Evolutionary conservation across 2,329 filamentous ascomycete species (phyloP).

Genomic region (Penicillium sp.): DNA sequence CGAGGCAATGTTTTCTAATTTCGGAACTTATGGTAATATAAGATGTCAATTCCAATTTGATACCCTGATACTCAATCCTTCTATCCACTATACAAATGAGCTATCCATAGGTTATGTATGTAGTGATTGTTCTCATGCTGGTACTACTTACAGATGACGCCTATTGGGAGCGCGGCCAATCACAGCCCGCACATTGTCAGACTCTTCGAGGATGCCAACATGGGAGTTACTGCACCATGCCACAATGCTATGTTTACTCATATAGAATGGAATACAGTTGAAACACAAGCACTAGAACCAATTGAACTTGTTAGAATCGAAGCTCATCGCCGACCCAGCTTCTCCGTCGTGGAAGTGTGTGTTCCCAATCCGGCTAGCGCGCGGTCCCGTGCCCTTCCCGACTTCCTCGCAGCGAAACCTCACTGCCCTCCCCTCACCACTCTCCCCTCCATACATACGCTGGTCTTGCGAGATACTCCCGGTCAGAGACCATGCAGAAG

Average conservation of each 20-base stretch:
- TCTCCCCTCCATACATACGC: constrained; percentile 28
- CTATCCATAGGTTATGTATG: too few species aligned
- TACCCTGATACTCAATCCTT: too few species aligned
- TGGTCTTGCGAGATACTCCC: constrained; percentile 32
- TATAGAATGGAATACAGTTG: not conserved
- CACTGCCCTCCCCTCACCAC: constrained; percentile 29
- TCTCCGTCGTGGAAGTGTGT: not conserved
- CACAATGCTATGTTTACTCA: not conserved
- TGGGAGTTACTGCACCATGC: not conserved
- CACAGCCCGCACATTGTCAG: constrained; percentile 29
- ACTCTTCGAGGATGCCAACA: constrained; percentile 5
- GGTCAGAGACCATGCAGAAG: constrained; percentile 51
- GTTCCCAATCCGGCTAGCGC: constrained; percentile 5
- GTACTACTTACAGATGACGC: not conserved
- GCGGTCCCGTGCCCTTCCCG: constrained; percentile 26
- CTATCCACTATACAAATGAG: too few species aligned
- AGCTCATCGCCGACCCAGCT: not conserved
- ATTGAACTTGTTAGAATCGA: constrained; percentile 10
- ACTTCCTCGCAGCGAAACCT: constrained; percentile 32
- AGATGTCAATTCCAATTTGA: too few species aligned
- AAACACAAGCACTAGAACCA: not conserved
- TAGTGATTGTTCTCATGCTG: too few species aligned
- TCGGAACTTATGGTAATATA: too few species aligned
- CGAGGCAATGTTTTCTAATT: too few species aligned
- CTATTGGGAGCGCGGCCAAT: constrained; percentile 17